Conservation (phyloP, 371 early-diverging fungal species). For the Apophysomyces variabilis region DNA sequence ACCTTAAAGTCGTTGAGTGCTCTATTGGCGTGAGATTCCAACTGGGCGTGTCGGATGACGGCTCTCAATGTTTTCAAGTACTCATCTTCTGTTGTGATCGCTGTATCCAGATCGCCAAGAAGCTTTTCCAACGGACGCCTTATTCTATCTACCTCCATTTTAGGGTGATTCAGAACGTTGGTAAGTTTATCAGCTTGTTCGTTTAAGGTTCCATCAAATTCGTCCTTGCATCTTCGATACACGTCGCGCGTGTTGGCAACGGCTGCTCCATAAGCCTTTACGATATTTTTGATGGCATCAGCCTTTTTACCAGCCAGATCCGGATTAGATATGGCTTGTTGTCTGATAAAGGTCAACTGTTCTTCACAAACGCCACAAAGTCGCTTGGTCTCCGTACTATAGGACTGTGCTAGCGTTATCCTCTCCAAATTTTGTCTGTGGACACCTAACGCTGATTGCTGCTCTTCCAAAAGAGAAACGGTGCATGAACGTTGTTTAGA, state of each 20-base stretch:
- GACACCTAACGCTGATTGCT: constrained; percentile 26
- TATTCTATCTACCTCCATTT: constrained; percentile 23
- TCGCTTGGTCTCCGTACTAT: constrained; percentile 26
- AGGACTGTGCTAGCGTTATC: constrained; percentile 19
- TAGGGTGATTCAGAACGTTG: constrained; percentile 24
- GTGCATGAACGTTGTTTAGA: constrained; percentile 20
- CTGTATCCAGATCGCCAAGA: constrained; percentile 29
- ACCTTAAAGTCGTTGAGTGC: constrained; percentile 37
- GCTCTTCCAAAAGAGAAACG: neutral
- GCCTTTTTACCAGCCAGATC: constrained; percentile 42
- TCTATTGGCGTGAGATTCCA: constrained; percentile 32
- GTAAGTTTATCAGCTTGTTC: constrained; percentile 32
- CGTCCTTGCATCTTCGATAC: constrained; percentile 34
- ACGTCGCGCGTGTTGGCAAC: constrained; percentile 33
- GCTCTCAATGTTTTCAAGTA: constrained; percentile 37
- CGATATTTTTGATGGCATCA: constrained; percentile 36
- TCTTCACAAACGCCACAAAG: constrained; percentile 41
- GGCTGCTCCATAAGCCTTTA: constrained; percentile 39
- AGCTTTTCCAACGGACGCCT: constrained; percentile 28
- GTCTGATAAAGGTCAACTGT: constrained; percentile 41
- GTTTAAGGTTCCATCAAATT: constrained; percentile 32
- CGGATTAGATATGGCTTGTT: constrained; percentile 43
- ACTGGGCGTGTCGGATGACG: constrained; percentile 30
- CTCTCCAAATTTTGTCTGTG: constrained; percentile 36
- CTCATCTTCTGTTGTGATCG: constrained; percentile 34